Evolutionary conservation across 192 early-diverging fungal genomes (phyloP), one percentile per base, ranked within the genome.

Genomic region (Geranomyces variabilis): DNA sequence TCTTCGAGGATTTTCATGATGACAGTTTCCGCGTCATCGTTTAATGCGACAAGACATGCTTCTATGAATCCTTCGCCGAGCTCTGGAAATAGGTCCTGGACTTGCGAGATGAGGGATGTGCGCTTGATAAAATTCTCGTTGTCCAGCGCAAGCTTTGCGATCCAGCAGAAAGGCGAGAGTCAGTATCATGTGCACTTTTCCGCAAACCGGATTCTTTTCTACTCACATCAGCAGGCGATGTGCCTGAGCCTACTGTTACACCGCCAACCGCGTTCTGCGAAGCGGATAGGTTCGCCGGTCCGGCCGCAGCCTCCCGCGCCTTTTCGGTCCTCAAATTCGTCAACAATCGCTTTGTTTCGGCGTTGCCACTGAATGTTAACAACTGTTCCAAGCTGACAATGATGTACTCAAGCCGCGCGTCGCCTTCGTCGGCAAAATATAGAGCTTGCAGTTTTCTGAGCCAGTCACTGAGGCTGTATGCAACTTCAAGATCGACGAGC

Each of bases 61-160:
- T 93, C 92, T 57, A 98, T 87, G 77, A 95, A 98, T 10, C 95
- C 95, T 17, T 90, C 90, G 15, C 94, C 94, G 12, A 96, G 80
- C 53, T 94, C 91, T 0, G 94, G 92, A 66, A 98, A 93, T 36
- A 98, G 63, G 49, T 98, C 94, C 47, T 90, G 87, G 1, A 98
- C 79, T 72, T 95, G 92, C 2, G 89, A 90, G 55, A 96, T 90
- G 8, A 88, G 79, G 0, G 79, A 77, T 0, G 86, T 87, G 17
- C 83, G 79, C 46, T 81, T 79, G 43, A 89, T 70, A 79, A 83
- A 82, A 17, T 82, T 81, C 19, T 88, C 86, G 12, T 56, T 55
- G 6, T 41, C 36, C 36, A 41, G 36, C 36, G 36, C 36, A n/a
- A n/a, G n/a, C n/a, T n/a, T n/a, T n/a, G n/a, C n/a, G n/a, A n/a